Base-by-base conservation (phyloP, 2,329 filamentous ascomycete genomes). In the Eurotiales sp. region DNA sequence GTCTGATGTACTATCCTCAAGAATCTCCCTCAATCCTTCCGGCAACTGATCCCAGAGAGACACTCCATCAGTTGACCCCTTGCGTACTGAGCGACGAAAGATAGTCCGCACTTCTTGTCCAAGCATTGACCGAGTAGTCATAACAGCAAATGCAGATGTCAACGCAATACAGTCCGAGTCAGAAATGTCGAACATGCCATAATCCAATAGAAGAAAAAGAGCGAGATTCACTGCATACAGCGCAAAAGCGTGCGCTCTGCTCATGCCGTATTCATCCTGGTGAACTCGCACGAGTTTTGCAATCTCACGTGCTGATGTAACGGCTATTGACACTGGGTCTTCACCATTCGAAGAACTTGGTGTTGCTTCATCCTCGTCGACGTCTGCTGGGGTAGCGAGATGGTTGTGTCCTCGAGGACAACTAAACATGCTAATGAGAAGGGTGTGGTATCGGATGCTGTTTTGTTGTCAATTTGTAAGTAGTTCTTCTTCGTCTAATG, bases 171-270 rank as follows among this genome's bases (percentile, higher is more conserved):
- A 71, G 34, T 70, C 65, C 3, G 53, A 46, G 36, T 71, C 67
- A 0, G 68, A 51, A 1, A 70, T 61, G 41, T 69, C 62, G 48
- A 69, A 70, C 1, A 53, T 32, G 7, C 36, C 41, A 21, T 22
- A 36, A 10, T 52, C 46, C 2, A 70, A 51, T 56, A 71, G 53
- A 0, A 63, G 61, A 39, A 70, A 71, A 0, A 71, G 53, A 2
- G 68, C 68, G 7, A 71, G 57, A 19, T 69, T 71, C 43, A 71
- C 64, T 0, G 68, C 66, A 45, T 70, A 71, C 52, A 71, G 58
- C 11, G 67, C 64, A 40, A 70, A 71, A 17, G 65, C 59, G 48
- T 71, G 68, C 5, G 65, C 65, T 3, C 66, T 62, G 27, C 55
- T 64, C 50, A 71, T 56, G 4, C 68, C 65, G 46, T 63, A 68